Conservation (phyloP, 2,329 filamentous ascomycete species). For the Zelopaecilomyces penicillatus region DNA sequence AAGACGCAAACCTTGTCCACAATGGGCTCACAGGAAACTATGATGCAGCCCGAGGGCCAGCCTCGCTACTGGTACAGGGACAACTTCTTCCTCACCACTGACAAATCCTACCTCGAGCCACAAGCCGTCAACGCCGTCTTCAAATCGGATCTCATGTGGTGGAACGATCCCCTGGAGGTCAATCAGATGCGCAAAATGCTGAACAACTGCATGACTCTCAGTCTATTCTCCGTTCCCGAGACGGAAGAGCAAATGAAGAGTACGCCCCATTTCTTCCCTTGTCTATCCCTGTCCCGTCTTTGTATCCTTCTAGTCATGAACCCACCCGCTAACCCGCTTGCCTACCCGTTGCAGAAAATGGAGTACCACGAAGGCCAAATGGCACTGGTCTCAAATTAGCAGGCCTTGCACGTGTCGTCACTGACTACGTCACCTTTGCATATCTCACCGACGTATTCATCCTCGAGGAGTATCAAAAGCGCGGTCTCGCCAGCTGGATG, state of each 20-base stretch:
- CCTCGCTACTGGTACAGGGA: conserved; percentile 41
- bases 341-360: conserved; percentile 19
- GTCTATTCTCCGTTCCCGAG: conserved; percentile 41
- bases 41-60: conserved; percentile 21
- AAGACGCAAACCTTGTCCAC: conserved; percentile 1
- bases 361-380: conserved; percentile 19
- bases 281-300: not conserved
- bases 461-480: conserved; percentile 47
- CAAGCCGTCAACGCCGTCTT: conserved; percentile 48
- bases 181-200: conserved; percentile 42
- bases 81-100: conserved; percentile 53
- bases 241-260: conserved; percentile 31
- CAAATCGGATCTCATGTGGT: conserved; percentile 50
- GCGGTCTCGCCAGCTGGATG: conserved; percentile 58
- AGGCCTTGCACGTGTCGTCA: conserved; percentile 49
- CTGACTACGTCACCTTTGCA: conserved; percentile 59
- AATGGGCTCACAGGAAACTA: conserved; percentile 13
- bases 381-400: conserved; percentile 27
- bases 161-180: conserved; percentile 46
- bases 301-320: no score
- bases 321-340: no score
- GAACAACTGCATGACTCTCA: conserved; percentile 51
- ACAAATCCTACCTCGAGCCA: conserved; percentile 46
- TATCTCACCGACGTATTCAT: conserved; percentile 64
- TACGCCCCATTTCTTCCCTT: conserved; percentile 13